A percentile compares a stretch with the other conserved stretches of the same genome.
Conservation (phyloP, 108 stramenopile species). For the Fragilaria crotonensis region DNA sequence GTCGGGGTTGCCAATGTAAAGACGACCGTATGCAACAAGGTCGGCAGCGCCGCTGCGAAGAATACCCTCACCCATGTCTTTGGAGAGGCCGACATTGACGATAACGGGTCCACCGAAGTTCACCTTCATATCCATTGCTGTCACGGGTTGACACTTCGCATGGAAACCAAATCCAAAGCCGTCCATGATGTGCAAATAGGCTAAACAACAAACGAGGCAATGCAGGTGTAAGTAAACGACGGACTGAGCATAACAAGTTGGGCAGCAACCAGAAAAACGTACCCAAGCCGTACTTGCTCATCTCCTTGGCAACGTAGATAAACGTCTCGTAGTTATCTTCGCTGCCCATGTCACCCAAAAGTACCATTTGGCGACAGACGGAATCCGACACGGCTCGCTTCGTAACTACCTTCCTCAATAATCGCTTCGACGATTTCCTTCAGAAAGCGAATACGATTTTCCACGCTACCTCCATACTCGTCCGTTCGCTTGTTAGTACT, state of each 20-base stretch:
- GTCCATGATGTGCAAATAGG: constrained; percentile 69
- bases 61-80: constrained; percentile 54
- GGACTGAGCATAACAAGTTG: no score
- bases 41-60: constrained; percentile 50
- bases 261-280: no score
- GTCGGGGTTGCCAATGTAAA: constrained; percentile 78
- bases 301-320: constrained; percentile 26
- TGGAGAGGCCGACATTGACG: constrained; percentile 53
- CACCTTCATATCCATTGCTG: constrained; percentile 23
- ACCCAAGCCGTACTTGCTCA: constrained; percentile 39
- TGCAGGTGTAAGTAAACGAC: no score
- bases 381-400: constrained; percentile 48
- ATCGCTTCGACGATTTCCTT: constrained; percentile 51
- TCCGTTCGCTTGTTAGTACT: constrained; percentile 39
- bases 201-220: no score
- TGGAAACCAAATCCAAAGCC: constrained; percentile 67
- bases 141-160: constrained; percentile 28
- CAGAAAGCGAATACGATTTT: constrained; percentile 62
- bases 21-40: constrained; percentile 55
- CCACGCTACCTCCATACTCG: constrained; percentile 43
- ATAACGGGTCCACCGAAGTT: constrained; percentile 55
- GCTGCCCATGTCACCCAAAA: constrained; percentile 55
- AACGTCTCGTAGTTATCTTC: constrained; percentile 51
- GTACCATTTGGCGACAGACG: constrained; percentile 67
- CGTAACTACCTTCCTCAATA: constrained; percentile 42